These are phyloP conservation scores for Sesbania bispinosa DNA, from an alignment of 306 rosid species.

Conservation along the genomic window DNA sequence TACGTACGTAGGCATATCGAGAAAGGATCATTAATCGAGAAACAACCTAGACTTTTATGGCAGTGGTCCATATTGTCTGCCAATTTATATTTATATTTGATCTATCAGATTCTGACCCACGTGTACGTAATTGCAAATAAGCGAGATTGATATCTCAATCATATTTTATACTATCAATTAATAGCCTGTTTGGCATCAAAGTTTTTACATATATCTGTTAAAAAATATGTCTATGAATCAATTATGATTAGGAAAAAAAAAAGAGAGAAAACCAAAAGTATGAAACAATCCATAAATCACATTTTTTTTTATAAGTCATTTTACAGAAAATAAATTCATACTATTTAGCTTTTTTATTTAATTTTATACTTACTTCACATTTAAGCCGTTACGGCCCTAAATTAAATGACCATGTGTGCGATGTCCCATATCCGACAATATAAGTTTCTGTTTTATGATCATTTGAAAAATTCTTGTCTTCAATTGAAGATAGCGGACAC, in stretches of 20 bases:
- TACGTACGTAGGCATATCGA: not conserved
- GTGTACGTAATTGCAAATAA: not conserved
- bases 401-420: constrained; percentile 33
- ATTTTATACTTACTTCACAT: constrained; percentile 21
- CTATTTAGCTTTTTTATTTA: not conserved
- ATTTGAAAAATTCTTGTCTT: not conserved
- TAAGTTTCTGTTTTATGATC: not conserved
- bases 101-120: constrained; percentile 8
- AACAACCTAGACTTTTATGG: constrained; percentile 24
- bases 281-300: not conserved
- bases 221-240: not conserved
- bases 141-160: not conserved
- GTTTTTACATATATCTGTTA: not conserved
- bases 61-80: constrained; percentile 26
- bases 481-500: not conserved
- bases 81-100: not conserved
- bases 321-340: too few species aligned
- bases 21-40: constrained; percentile 15
- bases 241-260: not conserved
- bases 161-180: not conserved
- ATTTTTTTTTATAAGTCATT: not conserved
- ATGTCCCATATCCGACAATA: constrained; percentile 20
- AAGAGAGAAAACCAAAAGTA: not conserved
- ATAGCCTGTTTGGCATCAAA: not conserved
- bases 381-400: constrained; percentile 32